These are phyloP conservation scores for Colletotrichum endophyticum DNA, from an alignment of 2,329 filamentous ascomycete species.

Conservation along the genomic window DNA sequence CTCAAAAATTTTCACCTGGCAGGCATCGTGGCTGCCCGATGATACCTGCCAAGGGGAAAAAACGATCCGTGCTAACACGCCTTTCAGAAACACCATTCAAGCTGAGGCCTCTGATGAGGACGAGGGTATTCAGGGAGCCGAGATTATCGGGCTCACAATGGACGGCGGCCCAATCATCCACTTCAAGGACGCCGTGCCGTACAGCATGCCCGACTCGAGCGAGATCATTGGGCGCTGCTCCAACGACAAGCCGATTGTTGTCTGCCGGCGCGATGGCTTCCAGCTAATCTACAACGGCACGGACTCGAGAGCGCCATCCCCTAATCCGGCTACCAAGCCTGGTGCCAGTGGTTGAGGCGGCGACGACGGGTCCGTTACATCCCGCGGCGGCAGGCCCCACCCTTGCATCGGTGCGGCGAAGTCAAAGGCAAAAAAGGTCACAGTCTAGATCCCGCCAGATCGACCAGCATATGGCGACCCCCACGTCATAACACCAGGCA, in stretches of 20 bases:
- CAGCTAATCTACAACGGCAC: conserved; percentile 31
- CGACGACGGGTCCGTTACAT: neutral
- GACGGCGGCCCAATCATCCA: conserved; percentile 52
- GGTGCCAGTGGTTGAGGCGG: conserved; percentile 3
- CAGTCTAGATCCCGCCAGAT: conserved; percentile 12
- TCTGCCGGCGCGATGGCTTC: conserved; percentile 39
- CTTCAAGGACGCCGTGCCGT: conserved; percentile 39
- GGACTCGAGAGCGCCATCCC: conserved; percentile 9
- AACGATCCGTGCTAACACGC: conserved; percentile 22
- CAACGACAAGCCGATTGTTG: conserved; percentile 40
- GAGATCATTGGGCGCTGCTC: conserved; percentile 41
- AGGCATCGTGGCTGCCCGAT: conserved; percentile 7
- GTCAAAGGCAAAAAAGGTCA: conserved; percentile 4
- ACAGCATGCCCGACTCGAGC: conserved; percentile 33
- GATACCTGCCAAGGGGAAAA: conserved; percentile 13
- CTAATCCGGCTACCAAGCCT: conserved; percentile 7
- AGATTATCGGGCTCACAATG: conserved; percentile 50
- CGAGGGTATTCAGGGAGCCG: conserved; percentile 30
- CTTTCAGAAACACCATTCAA: conserved; percentile 38
- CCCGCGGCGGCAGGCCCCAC: conserved; percentile 9
- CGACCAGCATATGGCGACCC: neutral
- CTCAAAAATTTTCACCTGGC: neutral
- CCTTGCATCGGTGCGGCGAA: conserved; percentile 20
- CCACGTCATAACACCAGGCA: conserved; percentile 15
- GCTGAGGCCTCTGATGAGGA: conserved; percentile 29